Percentiles rank a stretch among this genome's conserved stretches.
Conservation (phyloP, 2,329 filamentous ascomycete species). For the Cladosporium halotolerans region DNA sequence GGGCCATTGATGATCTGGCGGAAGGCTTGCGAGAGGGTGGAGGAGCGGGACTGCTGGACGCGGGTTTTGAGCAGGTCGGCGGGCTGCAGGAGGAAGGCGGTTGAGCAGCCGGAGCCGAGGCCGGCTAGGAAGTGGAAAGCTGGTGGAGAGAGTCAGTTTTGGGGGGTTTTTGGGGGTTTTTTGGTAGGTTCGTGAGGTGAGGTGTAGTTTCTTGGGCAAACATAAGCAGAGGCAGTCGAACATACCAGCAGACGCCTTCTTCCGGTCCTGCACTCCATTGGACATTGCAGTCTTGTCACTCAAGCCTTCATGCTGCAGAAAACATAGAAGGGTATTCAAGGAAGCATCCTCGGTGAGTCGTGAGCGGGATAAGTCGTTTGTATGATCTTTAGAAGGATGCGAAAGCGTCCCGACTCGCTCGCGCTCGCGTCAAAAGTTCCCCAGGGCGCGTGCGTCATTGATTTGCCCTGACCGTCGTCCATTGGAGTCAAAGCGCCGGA, state of each 20-base stretch:
- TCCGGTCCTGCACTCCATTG: slow-evolving; percentile 41
- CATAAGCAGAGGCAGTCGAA: background rate
- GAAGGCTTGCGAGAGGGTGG: slow-evolving; percentile 60
- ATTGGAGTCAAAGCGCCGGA: background rate
- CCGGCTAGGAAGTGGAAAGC: slow-evolving; percentile 86
- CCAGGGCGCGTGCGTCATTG: background rate
- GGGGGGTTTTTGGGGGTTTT: background rate
- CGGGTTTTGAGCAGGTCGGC: slow-evolving; percentile 95
- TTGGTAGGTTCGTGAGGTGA: background rate
- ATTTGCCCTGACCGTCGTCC: background rate
- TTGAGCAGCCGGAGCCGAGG: slow-evolving; percentile 77
- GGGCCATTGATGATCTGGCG: slow-evolving; percentile 62
- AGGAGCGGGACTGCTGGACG: slow-evolving; percentile 76
- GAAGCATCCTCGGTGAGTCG: background rate
- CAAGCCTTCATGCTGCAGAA: slow-evolving; percentile 8
- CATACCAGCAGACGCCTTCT: slow-evolving; percentile 46
- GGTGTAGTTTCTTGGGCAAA: background rate
- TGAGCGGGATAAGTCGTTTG: background rate
- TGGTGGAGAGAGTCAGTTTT: slow-evolving; percentile 27
- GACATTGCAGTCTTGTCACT: slow-evolving; percentile 40
- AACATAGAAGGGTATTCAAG: background rate
- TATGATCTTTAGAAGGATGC: background rate
- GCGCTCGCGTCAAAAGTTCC: slow-evolving; percentile 1
- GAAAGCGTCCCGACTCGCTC: background rate
- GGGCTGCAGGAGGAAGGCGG: slow-evolving; percentile 85